These are phyloP conservation scores for Trichoderma aggressivum DNA, from an alignment of 2,329 filamentous ascomycete species.

Conservation along the genomic window DNA sequence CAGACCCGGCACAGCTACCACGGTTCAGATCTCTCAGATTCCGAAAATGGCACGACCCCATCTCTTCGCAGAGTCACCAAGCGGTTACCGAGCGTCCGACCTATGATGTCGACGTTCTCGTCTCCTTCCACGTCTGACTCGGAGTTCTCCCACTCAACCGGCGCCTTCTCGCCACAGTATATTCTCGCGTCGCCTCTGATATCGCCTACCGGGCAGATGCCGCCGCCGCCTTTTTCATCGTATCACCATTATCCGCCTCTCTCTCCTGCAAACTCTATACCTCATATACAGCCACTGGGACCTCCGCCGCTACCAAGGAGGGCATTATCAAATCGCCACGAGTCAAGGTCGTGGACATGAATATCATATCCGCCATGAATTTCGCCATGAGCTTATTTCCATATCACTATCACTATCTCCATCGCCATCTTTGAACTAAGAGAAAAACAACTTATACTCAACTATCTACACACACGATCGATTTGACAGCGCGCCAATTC, in stretches of 20 bases:
- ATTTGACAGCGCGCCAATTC: not conserved
- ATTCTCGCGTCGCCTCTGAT: conserved; percentile 14
- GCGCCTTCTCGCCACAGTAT: not conserved
- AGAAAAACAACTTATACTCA: not conserved
- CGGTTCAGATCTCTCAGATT: conserved; percentile 8
- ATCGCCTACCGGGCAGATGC: not conserved
- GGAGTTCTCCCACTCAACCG: conserved; percentile 3
- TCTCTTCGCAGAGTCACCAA: conserved; percentile 18
- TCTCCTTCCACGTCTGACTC: conserved; percentile 15
- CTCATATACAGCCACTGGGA: not conserved
- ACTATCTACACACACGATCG: not conserved
- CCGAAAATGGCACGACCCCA: not conserved
- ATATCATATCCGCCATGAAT: not conserved
- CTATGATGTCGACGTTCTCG: not conserved
- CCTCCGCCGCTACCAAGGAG: conserved; percentile 10
- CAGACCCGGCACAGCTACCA: conserved; percentile 1
- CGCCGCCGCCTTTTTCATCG: not conserved
- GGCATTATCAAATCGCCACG: not conserved
- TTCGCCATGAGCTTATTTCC: not conserved
- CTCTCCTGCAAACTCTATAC: conserved; percentile 1
- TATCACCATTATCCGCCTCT: not conserved
- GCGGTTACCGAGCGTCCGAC: not conserved
- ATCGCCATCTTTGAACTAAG: not conserved
- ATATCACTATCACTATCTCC: not conserved
- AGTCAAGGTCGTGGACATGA: conserved; percentile 4